A percentile compares a stretch with the other conserved stretches of the same genome.
These are phyloP conservation scores for Chloromonas sp. DNA, from an alignment of 163 green algal species.

Conservation along the genomic window DNA sequence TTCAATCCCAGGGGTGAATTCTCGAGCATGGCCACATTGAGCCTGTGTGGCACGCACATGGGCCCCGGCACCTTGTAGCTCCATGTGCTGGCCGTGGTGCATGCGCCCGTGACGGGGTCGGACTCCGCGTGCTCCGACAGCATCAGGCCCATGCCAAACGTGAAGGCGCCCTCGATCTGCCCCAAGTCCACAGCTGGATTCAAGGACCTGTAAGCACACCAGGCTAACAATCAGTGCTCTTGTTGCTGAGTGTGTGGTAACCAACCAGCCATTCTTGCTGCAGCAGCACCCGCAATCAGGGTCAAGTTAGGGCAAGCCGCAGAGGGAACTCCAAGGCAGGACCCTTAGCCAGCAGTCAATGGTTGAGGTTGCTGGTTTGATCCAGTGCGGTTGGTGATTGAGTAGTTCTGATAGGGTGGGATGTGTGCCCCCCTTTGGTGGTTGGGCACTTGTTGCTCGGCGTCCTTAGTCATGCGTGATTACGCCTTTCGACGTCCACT, in stretches of 20 bases:
- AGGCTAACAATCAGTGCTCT: not conserved
- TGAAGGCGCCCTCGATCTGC: constrained; percentile 66
- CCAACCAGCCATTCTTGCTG: not conserved
- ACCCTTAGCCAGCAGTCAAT: too few species aligned
- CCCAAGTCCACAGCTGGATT: constrained; percentile 69
- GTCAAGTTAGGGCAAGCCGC: not conserved
- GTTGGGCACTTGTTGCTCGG: too few species aligned
- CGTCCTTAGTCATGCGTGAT: too few species aligned
- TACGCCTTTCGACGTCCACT: too few species aligned
- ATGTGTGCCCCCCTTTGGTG: too few species aligned
- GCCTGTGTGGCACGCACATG: constrained; percentile 40
- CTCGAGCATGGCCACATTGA: constrained; percentile 52
- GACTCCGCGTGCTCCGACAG: constrained; percentile 43
- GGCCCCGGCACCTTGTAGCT: constrained; percentile 60
- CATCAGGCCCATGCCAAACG: constrained; percentile 58
- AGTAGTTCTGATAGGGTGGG: too few species aligned
- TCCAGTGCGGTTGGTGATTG: too few species aligned
- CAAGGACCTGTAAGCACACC: constrained; percentile 21
- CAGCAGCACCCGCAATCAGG: not conserved
- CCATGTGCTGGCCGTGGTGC: constrained; percentile 52
- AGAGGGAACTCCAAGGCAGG: too few species aligned
- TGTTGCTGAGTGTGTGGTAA: not conserved
- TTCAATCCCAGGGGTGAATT: constrained; percentile 25
- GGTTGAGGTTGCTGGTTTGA: too few species aligned
- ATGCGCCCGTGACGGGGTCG: constrained; percentile 30